A percentile compares a stretch with the other conserved stretches of the same genome.
Evolutionary conservation across 768 basidiomycete species (phyloP).

Genomic region (Mycena venus): DNA sequence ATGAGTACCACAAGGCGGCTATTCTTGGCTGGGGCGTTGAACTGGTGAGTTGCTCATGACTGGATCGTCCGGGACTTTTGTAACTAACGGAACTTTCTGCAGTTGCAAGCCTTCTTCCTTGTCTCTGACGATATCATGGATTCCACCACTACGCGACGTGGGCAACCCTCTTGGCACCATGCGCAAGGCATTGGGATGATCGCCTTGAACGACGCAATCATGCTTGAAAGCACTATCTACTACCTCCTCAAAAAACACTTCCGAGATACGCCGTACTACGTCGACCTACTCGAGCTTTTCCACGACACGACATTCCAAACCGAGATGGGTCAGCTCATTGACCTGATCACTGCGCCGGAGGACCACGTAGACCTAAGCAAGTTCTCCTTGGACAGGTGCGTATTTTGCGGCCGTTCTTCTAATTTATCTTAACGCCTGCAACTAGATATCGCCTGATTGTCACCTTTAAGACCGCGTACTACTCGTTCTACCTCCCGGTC

Average conservation of each 20-base stretch:
- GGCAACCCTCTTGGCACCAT: slow-evolving; percentile 96
- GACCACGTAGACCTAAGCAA: slow-evolving; percentile 87
- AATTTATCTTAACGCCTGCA: background rate
- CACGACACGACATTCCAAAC: slow-evolving; percentile 93
- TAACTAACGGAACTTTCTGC: background rate
- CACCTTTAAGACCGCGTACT: slow-evolving; percentile 96
- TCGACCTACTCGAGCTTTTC: slow-evolving; percentile 92
- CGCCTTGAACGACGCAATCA: slow-evolving; percentile 96
- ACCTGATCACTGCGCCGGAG: slow-evolving; percentile 95
- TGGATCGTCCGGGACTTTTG: background rate
- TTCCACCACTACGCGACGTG: slow-evolving; percentile 89
- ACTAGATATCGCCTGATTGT: slow-evolving; percentile 91
- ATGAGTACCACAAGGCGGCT: slow-evolving; percentile 91
- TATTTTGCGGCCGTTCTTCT: slow-evolving; percentile 5
- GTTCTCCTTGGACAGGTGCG: slow-evolving; percentile 89
- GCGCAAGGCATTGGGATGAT: slow-evolving; percentile 76
- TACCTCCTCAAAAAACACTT: slow-evolving; percentile 90
- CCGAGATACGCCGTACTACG: slow-evolving; percentile 83
- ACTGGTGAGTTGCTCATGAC: slow-evolving; percentile 68
- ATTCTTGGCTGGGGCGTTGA: slow-evolving; percentile 97
- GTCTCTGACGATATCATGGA: slow-evolving; percentile 99
- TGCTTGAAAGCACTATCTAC: slow-evolving; percentile 96
- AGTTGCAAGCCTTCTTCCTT: slow-evolving; percentile 98
- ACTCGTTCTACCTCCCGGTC: slow-evolving; percentile 98
- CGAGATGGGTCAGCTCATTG: slow-evolving; percentile 96